These are phyloP conservation scores for Torulaspora delbrueckii DNA, from an alignment of 805 yeast genomes.

Conservation along the genomic window DNA sequence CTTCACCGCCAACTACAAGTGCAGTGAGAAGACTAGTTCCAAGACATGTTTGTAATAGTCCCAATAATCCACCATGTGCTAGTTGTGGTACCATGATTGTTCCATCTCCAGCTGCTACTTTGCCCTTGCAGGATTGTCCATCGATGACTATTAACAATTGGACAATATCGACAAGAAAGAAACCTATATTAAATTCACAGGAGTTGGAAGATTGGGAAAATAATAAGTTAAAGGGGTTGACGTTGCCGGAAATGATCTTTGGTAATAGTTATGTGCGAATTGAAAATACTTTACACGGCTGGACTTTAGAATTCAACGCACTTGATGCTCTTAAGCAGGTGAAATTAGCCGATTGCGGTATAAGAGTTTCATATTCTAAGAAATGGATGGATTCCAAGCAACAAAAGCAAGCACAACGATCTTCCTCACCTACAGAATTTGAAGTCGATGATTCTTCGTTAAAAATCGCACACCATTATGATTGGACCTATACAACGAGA, in stretches of 20 bases:
- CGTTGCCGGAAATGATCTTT: conserved; percentile 96
- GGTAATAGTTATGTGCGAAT: conserved; percentile 71
- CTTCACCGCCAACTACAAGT: not conserved
- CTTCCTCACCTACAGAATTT: conserved; percentile 26
- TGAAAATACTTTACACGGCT: conserved; percentile 38
- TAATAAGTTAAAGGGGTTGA: conserved; percentile 55
- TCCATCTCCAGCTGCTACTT: conserved; percentile 67
- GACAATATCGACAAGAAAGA: conserved; percentile 67
- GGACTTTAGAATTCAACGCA: conserved; percentile 63
- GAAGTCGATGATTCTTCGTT: conserved; percentile 40
- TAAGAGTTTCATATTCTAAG: conserved; percentile 79
- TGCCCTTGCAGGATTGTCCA: conserved; percentile 61
- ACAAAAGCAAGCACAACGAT: conserved; percentile 27
- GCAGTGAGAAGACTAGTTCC: not conserved
- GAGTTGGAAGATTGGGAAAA: conserved; percentile 67
- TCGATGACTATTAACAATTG: conserved; percentile 68
- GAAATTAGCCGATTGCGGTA: conserved; percentile 44
- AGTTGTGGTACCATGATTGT: conserved; percentile 70
- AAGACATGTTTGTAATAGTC: conserved; percentile 31
- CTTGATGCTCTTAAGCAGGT: conserved; percentile 63
- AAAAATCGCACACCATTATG: conserved; percentile 75
- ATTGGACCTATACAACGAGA: conserved; percentile 89
- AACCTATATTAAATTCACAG: conserved; percentile 67
- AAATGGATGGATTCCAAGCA: conserved; percentile 61
- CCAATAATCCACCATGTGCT: conserved; percentile 46